These are phyloP conservation scores for Nakazawaea ishiwadae DNA, from an alignment of 805 yeast species.

Conservation along the genomic window DNA sequence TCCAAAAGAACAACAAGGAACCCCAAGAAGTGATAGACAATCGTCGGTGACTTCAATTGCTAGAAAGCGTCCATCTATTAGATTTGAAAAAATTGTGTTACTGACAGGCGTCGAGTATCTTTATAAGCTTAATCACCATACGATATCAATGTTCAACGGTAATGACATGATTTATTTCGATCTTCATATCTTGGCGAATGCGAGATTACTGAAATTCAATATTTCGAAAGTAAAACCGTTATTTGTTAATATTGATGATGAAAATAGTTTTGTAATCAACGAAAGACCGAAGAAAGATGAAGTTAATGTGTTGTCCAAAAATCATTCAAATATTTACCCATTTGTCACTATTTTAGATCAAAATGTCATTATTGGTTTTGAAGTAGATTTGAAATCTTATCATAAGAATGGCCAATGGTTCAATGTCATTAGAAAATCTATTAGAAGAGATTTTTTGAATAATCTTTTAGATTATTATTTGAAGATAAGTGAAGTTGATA, in stretches of 20 bases:
- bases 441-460: slow-evolving; percentile 38
- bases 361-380: slow-evolving; percentile 47
- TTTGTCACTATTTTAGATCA: slow-evolving; percentile 39
- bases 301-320: slow-evolving; percentile 18
- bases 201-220: slow-evolving; percentile 12
- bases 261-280: slow-evolving; percentile 13
- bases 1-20: background rate
- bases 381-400: slow-evolving; percentile 29
- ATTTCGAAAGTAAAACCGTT: slow-evolving; percentile 23
- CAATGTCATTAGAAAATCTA: slow-evolving; percentile 23
- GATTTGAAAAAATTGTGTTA: slow-evolving; percentile 21
- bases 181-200: slow-evolving; percentile 16
- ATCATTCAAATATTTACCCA: slow-evolving; percentile 41
- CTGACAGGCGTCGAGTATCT: slow-evolving; percentile 26
- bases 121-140: slow-evolving; percentile 21
- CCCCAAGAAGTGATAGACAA: background rate
- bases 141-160: slow-evolving; percentile 29
- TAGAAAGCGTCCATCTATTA: slow-evolving; percentile 11
- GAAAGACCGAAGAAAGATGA: background rate
- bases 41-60: background rate
- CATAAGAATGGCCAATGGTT: slow-evolving; percentile 12
- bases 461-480: slow-evolving; percentile 45
- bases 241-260: slow-evolving; percentile 27
- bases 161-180: slow-evolving; percentile 26
- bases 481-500: slow-evolving; percentile 13